Evolutionary conservation across 352 stramenopile species (phyloP), one percentile per base, ranked within the genome.

Genomic region (Pythium vanterpoolii): DNA sequence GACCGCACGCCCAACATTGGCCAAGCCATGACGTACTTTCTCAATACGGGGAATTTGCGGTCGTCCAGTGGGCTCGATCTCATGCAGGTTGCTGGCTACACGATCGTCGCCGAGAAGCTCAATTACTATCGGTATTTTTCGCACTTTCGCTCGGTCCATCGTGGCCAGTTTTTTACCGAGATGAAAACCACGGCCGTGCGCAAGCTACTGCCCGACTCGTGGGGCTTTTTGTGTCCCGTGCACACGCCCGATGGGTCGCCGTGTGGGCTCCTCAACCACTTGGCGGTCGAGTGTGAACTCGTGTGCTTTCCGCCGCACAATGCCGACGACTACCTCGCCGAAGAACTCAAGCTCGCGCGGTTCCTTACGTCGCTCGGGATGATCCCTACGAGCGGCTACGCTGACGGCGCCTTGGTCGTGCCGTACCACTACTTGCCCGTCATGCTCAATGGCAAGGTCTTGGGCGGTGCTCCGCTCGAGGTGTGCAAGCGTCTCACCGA

Each of bases 141-240:
- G 39, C 98, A 99, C 74, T 99, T 99, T 73, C 90, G 97, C 8
- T 98, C 92, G 38, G 96, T 99, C 26, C 97, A 99, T 67, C 90
- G 98, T 75, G 97, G 97, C 24, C 95, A 99, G 70, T 99, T 99
- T 71, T 99, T 99, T 72, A 99, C 97, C 33, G 97, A 98, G 69
- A 99, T 99, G 97, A 99, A 99, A 73, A 99, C 97, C 36, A 99
- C 98, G 11, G 84, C 96, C 8, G 97, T 99, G 44, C 87, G 98
- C 38, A 99, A 99, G 71, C 74, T 99, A 39, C 81, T 99, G 21
- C 97, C 97, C 1, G 97, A 99, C 71, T 98, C 96, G 55, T 99
- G 97, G 96, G 97, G 97, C 8, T 99, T 99, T 68, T 61, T 99
- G 34, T 99, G 98, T 75, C 97, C 97, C 10, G 98, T 99, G 26